Evolutionary conservation across 176 grass and related monocot genomes (phyloP).

Genomic region (Oryza meyeriana): DNA sequence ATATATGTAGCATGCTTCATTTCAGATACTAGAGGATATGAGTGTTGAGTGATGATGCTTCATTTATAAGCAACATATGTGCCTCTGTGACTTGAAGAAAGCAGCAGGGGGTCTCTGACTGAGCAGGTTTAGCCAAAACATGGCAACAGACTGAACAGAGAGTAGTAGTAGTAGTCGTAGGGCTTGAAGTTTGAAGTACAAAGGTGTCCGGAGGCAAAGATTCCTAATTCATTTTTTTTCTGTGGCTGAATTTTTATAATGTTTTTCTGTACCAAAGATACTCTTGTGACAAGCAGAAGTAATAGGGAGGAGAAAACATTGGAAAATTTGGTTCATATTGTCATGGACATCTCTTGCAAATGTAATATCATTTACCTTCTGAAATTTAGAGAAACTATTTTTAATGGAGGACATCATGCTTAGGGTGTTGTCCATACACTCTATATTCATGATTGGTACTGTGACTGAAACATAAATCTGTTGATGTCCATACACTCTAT

Average conservation of each 20-base stretch:
- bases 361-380: too few relatives aligned
- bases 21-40: too few relatives aligned
- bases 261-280: neutral
- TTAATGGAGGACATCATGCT: neutral
- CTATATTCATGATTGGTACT: too few relatives aligned
- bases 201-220: neutral
- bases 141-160: neutral
- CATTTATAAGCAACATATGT: neutral
- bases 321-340: neutral
- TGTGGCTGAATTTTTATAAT: neutral
- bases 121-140: slow-evolving; percentile 4
- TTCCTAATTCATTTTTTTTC: neutral
- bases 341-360: slow-evolving; percentile 1
- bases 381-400: neutral
- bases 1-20: too few relatives aligned
- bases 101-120: neutral
- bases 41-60: too few relatives aligned
- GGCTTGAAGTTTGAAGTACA: neutral
- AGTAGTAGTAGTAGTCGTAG: neutral
- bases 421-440: too few relatives aligned
- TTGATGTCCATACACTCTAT: too few relatives aligned
- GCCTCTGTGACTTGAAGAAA: neutral
- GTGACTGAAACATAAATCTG: too few relatives aligned
- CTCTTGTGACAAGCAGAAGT: neutral
- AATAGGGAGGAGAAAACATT: neutral